Evolutionary conservation across 345 rosid species (phyloP).

Genomic region (Citrus sinensis): DNA sequence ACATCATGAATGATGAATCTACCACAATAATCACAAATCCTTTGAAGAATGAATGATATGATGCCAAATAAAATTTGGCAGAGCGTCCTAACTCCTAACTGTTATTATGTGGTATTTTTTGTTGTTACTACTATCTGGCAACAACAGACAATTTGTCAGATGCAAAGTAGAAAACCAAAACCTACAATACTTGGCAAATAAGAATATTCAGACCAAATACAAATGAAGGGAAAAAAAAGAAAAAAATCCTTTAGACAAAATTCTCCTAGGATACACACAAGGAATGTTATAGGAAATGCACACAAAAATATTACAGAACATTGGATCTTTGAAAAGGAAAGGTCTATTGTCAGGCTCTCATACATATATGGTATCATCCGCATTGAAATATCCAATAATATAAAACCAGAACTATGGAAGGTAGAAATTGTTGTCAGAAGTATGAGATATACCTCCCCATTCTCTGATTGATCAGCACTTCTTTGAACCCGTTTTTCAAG

Average conservation of each 20-base stretch:
- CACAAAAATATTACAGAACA: neutral
- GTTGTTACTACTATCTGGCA: neutral
- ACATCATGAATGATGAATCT: neutral
- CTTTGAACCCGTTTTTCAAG: slow-evolving; percentile 87
- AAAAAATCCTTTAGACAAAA: neutral
- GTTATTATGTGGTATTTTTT: neutral
- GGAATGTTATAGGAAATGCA: neutral
- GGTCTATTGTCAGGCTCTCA: neutral
- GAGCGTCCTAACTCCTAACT: neutral
- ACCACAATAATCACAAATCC: neutral
- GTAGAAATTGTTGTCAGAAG: neutral
- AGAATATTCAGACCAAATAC: neutral
- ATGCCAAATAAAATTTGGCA: neutral
- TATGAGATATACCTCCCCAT: slow-evolving; percentile 52
- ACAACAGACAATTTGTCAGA: neutral
- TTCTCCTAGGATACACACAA: neutral
- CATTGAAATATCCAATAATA: neutral
- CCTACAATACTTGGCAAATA: neutral
- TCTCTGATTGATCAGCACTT: slow-evolving; percentile 62
- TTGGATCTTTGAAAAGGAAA: neutral
- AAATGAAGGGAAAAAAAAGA: neutral
- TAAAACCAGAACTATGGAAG: neutral
- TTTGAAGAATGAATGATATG: neutral
- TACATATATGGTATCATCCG: neutral
- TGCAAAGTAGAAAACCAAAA: neutral